Conservation (phyloP, 1,139 yeast genomes). For the Geotrichum armillariae region DNA sequence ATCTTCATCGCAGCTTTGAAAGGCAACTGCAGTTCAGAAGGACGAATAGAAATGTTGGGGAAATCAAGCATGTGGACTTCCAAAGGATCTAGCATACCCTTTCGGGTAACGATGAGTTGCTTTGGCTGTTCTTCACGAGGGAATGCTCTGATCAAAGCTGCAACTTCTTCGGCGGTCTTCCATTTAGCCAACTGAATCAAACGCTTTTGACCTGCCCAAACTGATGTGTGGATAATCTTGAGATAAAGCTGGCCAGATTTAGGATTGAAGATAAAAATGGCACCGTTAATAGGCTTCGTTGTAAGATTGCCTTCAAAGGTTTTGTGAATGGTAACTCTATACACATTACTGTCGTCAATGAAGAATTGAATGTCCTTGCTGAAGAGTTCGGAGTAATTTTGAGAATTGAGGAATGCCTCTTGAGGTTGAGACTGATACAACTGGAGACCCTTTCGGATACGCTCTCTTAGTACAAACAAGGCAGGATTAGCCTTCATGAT, state of each 20-base stretch:
- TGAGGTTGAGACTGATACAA: conserved; percentile 92
- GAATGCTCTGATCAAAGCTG: conserved; percentile 82
- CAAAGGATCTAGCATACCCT: conserved; percentile 90
- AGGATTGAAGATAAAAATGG: conserved; percentile 86
- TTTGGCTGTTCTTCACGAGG: conserved; percentile 95
- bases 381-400: conserved; percentile 87
- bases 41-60: conserved; percentile 87
- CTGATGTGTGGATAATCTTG: conserved; percentile 89
- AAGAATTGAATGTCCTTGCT: conserved; percentile 80
- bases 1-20: conserved; percentile 84
- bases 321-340: conserved; percentile 88
- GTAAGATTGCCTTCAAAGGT: conserved; percentile 93
- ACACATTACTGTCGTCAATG: conserved; percentile 90
- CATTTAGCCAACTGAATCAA: conserved; percentile 93
- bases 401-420: conserved; percentile 86
- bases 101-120: conserved; percentile 85
- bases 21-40: conserved; percentile 87
- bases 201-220: conserved; percentile 97
- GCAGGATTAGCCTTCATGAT: conserved; percentile 97
- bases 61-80: conserved; percentile 97
- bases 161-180: conserved; percentile 98
- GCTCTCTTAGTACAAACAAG: conserved; percentile 82
- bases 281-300: conserved; percentile 92
- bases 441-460: conserved; percentile 91
- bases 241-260: conserved; percentile 73